Evolutionary conservation across 2,329 filamentous ascomycete species (phyloP).

Genomic region (Lachnellula cervina): DNA sequence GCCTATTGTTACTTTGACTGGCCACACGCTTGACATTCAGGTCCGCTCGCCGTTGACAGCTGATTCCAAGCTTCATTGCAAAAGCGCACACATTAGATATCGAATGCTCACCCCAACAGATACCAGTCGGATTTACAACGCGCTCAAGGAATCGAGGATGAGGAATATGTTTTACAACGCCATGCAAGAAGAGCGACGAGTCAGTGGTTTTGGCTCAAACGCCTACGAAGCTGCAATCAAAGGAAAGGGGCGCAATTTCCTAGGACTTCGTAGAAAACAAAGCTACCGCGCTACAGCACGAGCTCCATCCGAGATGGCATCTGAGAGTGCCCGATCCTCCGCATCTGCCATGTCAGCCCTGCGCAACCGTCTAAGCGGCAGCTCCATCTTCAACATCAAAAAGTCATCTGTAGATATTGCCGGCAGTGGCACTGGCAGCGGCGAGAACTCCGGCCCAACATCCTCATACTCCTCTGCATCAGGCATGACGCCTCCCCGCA

Average conservation of each 20-base stretch:
- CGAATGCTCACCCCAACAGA: constrained; percentile 72
- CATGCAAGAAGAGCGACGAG: constrained; percentile 61
- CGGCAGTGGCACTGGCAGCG: constrained; percentile 34
- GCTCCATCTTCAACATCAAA: constrained; percentile 75
- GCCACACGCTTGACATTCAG: constrained; percentile 89
- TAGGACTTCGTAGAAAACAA: constrained; percentile 54
- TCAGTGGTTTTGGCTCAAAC: constrained; percentile 61
- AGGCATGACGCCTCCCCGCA: constrained; percentile 31
- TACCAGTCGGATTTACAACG: constrained; percentile 74
- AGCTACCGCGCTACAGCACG: constrained; percentile 59
- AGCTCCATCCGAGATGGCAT: constrained; percentile 52
- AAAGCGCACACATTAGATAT: constrained; percentile 71
- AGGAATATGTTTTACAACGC: constrained; percentile 85
- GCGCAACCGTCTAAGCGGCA: constrained; percentile 62
- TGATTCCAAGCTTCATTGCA: constrained; percentile 63
- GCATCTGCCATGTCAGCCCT: constrained; percentile 71
- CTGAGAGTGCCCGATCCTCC: constrained; percentile 69
- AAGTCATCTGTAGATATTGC: constrained; percentile 64
- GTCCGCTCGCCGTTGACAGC: constrained; percentile 79
- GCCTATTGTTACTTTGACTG: constrained; percentile 83
- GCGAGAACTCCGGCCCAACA: constrained; percentile 32
- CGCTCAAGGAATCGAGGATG: constrained; percentile 84
- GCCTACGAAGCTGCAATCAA: constrained; percentile 38
- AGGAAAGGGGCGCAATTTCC: constrained; percentile 42
- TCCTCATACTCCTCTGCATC: constrained; percentile 57